phyloP scores from a whole-genome alignment of 2,329 filamentous ascomycete genomes.

The Nannizzia gypsea region DNA sequence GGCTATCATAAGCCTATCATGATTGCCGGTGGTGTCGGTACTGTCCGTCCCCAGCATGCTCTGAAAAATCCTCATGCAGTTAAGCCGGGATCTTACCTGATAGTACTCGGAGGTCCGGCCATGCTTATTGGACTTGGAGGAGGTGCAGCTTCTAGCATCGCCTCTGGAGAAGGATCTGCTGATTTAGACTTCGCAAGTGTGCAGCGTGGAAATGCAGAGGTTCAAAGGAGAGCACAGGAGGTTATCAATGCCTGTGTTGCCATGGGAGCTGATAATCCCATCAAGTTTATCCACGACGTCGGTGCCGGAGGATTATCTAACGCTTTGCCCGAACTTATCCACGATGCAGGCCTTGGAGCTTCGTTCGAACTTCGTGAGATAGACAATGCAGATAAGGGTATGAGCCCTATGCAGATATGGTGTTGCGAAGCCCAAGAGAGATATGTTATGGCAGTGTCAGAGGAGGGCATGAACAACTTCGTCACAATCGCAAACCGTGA shows the following conservation, averaged over 20 bases:
- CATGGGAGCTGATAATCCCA: slow-evolving; percentile 73
- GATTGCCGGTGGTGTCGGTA: slow-evolving; percentile 92
- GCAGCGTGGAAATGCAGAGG: slow-evolving; percentile 91
- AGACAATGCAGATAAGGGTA: slow-evolving; percentile 76
- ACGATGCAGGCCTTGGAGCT: slow-evolving; percentile 83
- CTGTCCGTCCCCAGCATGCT: slow-evolving; percentile 79
- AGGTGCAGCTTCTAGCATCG: slow-evolving; percentile 83
- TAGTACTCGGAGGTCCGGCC: slow-evolving; percentile 87
- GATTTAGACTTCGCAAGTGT: slow-evolving; percentile 96
- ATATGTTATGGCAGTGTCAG: slow-evolving; percentile 82
- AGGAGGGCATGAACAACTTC: slow-evolving; percentile 63
- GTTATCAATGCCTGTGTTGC: slow-evolving; percentile 91
- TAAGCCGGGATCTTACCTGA: slow-evolving; percentile 72
- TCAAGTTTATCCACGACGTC: slow-evolving; percentile 95
- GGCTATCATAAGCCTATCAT: slow-evolving; percentile 98
- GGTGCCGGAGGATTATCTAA: slow-evolving; percentile 81
- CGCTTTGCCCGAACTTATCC: slow-evolving; percentile 77
- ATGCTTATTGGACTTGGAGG: slow-evolving; percentile 97
- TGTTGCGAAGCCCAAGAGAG: slow-evolving; percentile 95
- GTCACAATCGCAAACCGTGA: slow-evolving; percentile 63
- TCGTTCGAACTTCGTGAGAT: slow-evolving; percentile 90
- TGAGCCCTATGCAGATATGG: slow-evolving; percentile 96
- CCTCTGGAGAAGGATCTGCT: slow-evolving; percentile 75
- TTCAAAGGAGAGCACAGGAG: slow-evolving; percentile 90
- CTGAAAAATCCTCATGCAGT: slow-evolving; percentile 73